Conservation (phyloP, 257 asterid genomes). For the Ajuga chamaepitys region DNA sequence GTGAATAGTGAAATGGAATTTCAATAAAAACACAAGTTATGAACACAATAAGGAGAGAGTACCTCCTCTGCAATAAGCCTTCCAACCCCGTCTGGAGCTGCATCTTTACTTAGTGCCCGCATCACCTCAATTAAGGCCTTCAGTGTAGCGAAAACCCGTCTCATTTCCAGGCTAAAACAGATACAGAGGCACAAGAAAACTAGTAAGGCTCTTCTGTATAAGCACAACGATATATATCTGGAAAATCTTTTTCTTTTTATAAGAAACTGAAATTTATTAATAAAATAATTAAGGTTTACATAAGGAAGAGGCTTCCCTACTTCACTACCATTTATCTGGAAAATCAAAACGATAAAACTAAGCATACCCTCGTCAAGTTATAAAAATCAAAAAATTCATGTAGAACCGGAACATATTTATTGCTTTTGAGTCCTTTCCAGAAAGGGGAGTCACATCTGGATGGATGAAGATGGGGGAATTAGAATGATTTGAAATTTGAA, state of each 20-base stretch:
- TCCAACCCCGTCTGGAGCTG: conserved; percentile 66
- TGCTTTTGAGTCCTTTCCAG: background rate
- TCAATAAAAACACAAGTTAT: conserved; percentile 5
- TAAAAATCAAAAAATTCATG: background rate
- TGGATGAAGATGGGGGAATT: background rate
- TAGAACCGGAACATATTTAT: background rate
- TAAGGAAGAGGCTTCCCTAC: too few relatives aligned
- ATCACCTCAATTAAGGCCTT: conserved; percentile 95
- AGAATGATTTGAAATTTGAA: background rate
- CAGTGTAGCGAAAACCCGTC: conserved; percentile 67
- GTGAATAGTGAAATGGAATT: conserved; percentile 9
- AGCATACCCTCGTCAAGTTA: too few relatives aligned
- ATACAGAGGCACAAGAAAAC: conserved; percentile 16
- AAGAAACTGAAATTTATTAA: too few relatives aligned
- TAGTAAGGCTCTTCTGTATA: conserved; percentile 9
- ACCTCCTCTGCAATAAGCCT: conserved; percentile 86
- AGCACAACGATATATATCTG: conserved; percentile 2
- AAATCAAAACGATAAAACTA: too few relatives aligned
- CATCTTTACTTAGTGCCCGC: conserved; percentile 85
- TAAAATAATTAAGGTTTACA: too few relatives aligned
- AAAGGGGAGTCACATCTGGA: background rate
- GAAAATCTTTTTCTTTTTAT: too few relatives aligned
- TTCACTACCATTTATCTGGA: too few relatives aligned
- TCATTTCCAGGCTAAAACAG: conserved; percentile 65
- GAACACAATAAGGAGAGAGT: conserved; percentile 8